Percentiles rank a stretch among this genome's conserved stretches.
phyloP scores from a whole-genome alignment of 768 basidiomycete species.

The Candolleomyces aberdarensis region DNA sequence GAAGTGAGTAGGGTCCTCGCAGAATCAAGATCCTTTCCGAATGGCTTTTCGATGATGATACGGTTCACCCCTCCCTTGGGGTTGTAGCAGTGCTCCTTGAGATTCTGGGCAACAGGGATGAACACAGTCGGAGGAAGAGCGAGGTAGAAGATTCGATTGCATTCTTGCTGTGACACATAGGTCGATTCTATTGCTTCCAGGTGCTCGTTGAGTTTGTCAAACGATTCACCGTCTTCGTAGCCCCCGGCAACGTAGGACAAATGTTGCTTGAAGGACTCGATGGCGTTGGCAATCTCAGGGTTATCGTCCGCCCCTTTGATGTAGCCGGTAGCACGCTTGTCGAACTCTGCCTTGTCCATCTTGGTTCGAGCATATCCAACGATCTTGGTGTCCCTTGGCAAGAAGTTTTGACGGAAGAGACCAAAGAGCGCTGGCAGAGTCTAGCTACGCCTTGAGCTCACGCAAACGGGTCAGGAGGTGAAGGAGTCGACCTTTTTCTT shows the following conservation, averaged over 20 bases:
- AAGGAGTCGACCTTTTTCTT: constrained; percentile 83
- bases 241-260: constrained; percentile 82
- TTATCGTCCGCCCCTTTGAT: constrained; percentile 77
- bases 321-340: constrained; percentile 79
- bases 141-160: constrained; percentile 93
- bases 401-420: constrained; percentile 74
- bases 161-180: constrained; percentile 52
- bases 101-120: constrained; percentile 78
- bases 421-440: constrained; percentile 95
- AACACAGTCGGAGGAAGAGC: constrained; percentile 98
- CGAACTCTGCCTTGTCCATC: constrained; percentile 83
- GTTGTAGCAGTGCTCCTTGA: constrained; percentile 80
- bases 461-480: background rate
- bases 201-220: constrained; percentile 71
- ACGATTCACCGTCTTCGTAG: constrained; percentile 84
- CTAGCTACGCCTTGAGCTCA: constrained; percentile 37
- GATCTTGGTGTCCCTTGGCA: constrained; percentile 84
- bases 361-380: constrained; percentile 97
- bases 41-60: constrained; percentile 98
- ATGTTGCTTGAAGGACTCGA: constrained; percentile 81
- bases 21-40: constrained; percentile 90
- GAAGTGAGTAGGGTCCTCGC: constrained; percentile 73
- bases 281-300: constrained; percentile 49
- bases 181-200: constrained; percentile 74
- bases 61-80: constrained; percentile 72